Evolutionary conservation across 1,284 basidiomycete species (phyloP), one percentile per base, ranked within the genome.

Genomic region (Flammula alnicola): DNA sequence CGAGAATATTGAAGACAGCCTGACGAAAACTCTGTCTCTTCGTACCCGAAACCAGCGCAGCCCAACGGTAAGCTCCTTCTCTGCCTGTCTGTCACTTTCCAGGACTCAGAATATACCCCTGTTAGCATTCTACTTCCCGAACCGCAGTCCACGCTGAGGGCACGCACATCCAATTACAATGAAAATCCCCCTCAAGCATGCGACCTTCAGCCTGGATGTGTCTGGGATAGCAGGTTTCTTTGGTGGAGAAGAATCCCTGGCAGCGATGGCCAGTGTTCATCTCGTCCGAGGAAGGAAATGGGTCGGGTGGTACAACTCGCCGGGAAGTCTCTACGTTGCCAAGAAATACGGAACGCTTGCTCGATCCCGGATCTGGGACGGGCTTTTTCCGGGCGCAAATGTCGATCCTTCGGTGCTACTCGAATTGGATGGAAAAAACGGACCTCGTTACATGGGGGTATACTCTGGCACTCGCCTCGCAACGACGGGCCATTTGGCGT

Each of bases 241-340:
- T 22, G 54, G 54, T 6, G 54, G 54, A 20, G 54, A 56, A 45
- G 54, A 56, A 38, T 49, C 51, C 22, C 47, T 56, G 17, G 47
- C 51, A 4, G 51, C 54, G 5, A 49, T 56, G 44, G 49, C 50
- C 16, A 52, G 47, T 26, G 44, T 56, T 7, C 54, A 52, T 22
- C 47, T 56, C 12, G 44, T 47, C 17, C 40, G 51, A 2, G 54
- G 54, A 25, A 35, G 54, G 17, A 44, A 44, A 27, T 56, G 41
- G 39, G 22, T 52, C 12, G 54, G 54, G 8, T 56, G 51, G 51
- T 56, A 56, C 31, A 56, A 56, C 20, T 56, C 51, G 0, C 51
- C 54, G 14, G 54, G 54, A 26, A 49, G 47, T 30, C 47, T 49
- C 33, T 44, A 39, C 22, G 50, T 56, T 11, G 54, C 54, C 14